These are phyloP conservation scores for Ophiostoma australiae DNA, from an alignment of 2,329 filamentous ascomycete species.

Conservation along the genomic window DNA sequence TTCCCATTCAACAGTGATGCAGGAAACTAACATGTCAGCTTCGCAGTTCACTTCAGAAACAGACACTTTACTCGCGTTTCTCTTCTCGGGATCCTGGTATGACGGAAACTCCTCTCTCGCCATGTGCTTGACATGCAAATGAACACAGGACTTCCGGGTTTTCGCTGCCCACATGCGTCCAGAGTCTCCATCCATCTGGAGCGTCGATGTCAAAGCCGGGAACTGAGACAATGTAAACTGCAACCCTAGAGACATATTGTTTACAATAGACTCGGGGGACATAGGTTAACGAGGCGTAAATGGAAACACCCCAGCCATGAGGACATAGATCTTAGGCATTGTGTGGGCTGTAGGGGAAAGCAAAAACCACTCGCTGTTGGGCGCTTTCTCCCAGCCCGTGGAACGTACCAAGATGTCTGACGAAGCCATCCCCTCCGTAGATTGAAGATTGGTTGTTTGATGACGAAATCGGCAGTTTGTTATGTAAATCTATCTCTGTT, in stretches of 20 bases:
- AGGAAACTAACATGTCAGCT: not conserved
- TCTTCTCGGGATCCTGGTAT: not conserved
- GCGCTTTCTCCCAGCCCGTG: not conserved
- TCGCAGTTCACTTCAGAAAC: not conserved
- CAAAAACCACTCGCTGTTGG: not conserved
- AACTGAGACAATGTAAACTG: not conserved
- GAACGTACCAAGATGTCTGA: not conserved
- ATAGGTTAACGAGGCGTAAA: too few species aligned
- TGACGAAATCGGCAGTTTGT: not conserved
- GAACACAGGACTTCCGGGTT: not conserved
- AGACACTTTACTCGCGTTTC: not conserved
- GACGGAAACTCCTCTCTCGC: not conserved
- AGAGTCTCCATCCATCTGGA: not conserved
- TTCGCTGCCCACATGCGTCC: not conserved
- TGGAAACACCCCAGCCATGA: not conserved
- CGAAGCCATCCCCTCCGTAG: not conserved
- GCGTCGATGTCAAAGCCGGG: not conserved
- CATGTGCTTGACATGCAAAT: not conserved
- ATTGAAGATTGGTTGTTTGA: too few species aligned
- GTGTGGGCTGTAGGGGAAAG: not conserved
- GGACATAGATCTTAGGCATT: constrained; percentile 4
- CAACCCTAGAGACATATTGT: not conserved
- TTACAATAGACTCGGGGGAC: not conserved
- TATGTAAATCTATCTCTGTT: not conserved
- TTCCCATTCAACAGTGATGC: not conserved